Evolutionary conservation across 768 basidiomycete genomes (phyloP), one percentile per base, ranked within the genome.

Genomic region (Russula sp.): DNA sequence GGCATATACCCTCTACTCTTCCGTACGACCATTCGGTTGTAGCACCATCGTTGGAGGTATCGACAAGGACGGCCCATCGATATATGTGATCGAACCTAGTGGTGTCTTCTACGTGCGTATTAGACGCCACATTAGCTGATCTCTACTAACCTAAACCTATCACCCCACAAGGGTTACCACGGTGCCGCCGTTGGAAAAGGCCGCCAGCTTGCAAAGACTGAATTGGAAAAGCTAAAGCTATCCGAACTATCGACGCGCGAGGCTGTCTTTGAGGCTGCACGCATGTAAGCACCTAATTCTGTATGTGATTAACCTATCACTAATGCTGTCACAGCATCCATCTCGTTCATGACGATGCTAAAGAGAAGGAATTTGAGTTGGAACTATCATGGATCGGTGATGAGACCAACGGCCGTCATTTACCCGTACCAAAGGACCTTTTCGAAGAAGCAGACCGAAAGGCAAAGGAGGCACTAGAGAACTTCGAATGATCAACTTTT

Each of bases 151-250:
- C 48, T 51, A 60, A n/a, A 54, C 57, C 46, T 51, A 60, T 34
- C 34, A 8, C 32, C 32, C 34, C 18, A 56, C 20, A 69, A 95
- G 93, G 97, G 97, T 34, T 98, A 98, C 76, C 83, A 94, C 63
- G 96, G 94, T 30, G 91, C 91, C 16, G 97, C 97, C n/a, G 88
- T 95, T 32, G 97, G 97, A 59, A 99, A 98, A 76, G 97, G 97
- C n/a, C 87, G 91, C 61, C 94, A 97, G 72, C 80, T 98, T 66
- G 97, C 97, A 22, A 98, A 98, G 82, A 98, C 96, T 9, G 97
- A 98, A 75, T 77, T 99, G 55, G 97, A 99, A 78, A 99, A 99
- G 76, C 86, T 98, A 67, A 89, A 94, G 68, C 79, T 96, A 40
- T 77, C 87, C 7, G 90, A 91, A 68, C 75, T 98, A 57, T 84